Evolutionary conservation across 2,329 filamentous ascomycete genomes (phyloP), one percentile per base, ranked within the genome.

Genomic region (Penicillium paneum): DNA sequence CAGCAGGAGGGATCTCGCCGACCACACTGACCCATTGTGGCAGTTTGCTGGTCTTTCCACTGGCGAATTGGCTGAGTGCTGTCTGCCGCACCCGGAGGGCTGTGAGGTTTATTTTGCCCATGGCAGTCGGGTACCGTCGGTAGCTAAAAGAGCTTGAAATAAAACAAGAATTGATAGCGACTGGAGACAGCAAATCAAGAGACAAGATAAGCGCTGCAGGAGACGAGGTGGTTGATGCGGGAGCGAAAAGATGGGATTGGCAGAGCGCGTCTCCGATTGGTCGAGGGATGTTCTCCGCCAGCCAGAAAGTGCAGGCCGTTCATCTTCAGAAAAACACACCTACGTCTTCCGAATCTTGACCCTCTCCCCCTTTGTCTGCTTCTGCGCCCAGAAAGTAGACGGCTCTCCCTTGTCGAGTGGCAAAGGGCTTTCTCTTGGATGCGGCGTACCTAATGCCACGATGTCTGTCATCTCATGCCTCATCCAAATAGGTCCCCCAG

Each of bases 381-480:
- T 50, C 21, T 44, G 31, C 42, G 49, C 56, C 50, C 54, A 58
- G 59, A 49, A 49, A 61, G 56, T 54, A 53, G 48, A 57, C 49
- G 34, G 41, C 21, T 46, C 38, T 48, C 29, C 50, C 39, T 50
- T 44, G 47, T 47, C 56, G 53, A 60, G 52, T 59, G 57, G 62
- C 59, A 64, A 57, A 54, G 55, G 56, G 57, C 52, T 46, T 46
- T 58, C 49, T 57, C 41, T 56, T 57, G 63, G 67, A 70, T 57
- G 71, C 71, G 64, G 66, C 60, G 71, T 62, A 69, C 56, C 64
- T 58, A 61, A 72, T 74, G 73, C 75, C 81, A 84, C 77, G 64
- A 86, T 87, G 84, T 79, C 74, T 76, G 76, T 71, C 75, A 68
- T 80, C 81, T 81, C 82, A 87, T 87, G 84, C 83, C 81, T 81